phyloP scores from a whole-genome alignment of 2,329 filamentous ascomycete species.

The Daldinia sp. region DNA sequence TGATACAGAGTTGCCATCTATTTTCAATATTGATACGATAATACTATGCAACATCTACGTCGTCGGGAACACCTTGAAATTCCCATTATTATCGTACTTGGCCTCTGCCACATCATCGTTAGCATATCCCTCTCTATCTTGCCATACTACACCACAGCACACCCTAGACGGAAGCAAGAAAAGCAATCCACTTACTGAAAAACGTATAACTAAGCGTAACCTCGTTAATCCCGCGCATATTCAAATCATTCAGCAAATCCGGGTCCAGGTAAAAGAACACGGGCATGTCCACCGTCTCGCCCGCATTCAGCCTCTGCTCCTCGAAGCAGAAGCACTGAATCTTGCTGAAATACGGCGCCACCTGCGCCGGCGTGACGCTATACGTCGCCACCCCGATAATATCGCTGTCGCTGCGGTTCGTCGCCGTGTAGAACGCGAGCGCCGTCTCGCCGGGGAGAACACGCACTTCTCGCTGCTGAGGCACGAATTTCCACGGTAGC shows the following conservation, averaged over 20 bases:
- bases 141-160: too few species aligned
- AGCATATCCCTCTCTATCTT: slow-evolving; percentile 6
- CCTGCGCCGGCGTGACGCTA: slow-evolving; percentile 93
- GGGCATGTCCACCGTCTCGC: slow-evolving; percentile 98
- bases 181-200: slow-evolving; percentile 75
- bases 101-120: slow-evolving; percentile 65
- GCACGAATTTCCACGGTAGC: slow-evolving; percentile 95
- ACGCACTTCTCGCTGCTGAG: slow-evolving; percentile 95
- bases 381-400: slow-evolving; percentile 99
- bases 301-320: slow-evolving; percentile 91
- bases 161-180: too few species aligned
- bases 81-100: slow-evolving; percentile 82
- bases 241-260: slow-evolving; percentile 88
- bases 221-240: slow-evolving; percentile 93
- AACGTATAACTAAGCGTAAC: slow-evolving; percentile 98
- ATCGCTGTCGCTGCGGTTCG: slow-evolving; percentile 87
- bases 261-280: slow-evolving; percentile 99
- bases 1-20: neutral
- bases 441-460: slow-evolving; percentile 97
- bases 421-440: slow-evolving; percentile 96
- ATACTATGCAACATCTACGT: slow-evolving; percentile 26
- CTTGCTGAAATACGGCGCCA: slow-evolving; percentile 98
- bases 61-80: slow-evolving; percentile 56
- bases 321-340: slow-evolving; percentile 99
- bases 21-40: slow-evolving; percentile 9